A percentile compares a stretch with the other conserved stretches of the same genome.
These are phyloP conservation scores for Hymenochaete sp. DNA, from an alignment of 1,284 basidiomycete species.

Conservation along the genomic window DNA sequence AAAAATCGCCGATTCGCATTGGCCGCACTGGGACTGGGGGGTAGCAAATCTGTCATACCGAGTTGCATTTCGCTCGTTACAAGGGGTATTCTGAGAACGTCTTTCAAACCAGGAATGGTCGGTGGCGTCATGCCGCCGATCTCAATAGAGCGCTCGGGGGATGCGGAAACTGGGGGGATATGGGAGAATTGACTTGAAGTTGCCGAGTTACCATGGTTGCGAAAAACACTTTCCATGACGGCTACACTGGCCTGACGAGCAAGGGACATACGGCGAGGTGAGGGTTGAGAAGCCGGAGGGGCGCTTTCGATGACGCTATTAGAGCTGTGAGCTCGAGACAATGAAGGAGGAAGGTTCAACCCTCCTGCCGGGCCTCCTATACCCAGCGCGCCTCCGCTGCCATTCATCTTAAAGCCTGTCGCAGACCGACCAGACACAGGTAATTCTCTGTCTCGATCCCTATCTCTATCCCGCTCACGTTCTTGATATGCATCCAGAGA, in stretches of 20 bases:
- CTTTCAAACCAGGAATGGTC: constrained; percentile 54
- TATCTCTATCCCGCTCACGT: no score
- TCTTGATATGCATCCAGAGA: constrained; percentile 15
- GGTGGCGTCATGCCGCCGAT: no score
- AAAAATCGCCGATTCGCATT: constrained; percentile 38
- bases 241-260: constrained; percentile 39
- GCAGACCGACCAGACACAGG: no score
- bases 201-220: constrained; percentile 28
- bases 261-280: constrained; percentile 30
- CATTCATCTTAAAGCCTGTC: not conserved
- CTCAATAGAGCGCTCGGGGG: constrained; percentile 24
- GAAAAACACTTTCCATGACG: constrained; percentile 34
- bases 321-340: constrained; percentile 19
- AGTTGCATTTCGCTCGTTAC: constrained; percentile 61
- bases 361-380: no score
- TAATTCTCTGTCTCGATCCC: no score
- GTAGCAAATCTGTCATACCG: constrained; percentile 62
- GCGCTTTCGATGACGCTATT: constrained; percentile 21
- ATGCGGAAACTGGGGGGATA: constrained; percentile 35
- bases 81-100: constrained; percentile 56
- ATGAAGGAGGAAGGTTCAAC: constrained; percentile 13
- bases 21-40: constrained; percentile 64
- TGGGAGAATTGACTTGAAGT: no score
- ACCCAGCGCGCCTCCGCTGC: constrained; percentile 6
- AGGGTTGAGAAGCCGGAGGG: constrained; percentile 32